Conservation (phyloP, 2,329 filamentous ascomycete genomes). For the Arachnopeziza araneosa region DNA sequence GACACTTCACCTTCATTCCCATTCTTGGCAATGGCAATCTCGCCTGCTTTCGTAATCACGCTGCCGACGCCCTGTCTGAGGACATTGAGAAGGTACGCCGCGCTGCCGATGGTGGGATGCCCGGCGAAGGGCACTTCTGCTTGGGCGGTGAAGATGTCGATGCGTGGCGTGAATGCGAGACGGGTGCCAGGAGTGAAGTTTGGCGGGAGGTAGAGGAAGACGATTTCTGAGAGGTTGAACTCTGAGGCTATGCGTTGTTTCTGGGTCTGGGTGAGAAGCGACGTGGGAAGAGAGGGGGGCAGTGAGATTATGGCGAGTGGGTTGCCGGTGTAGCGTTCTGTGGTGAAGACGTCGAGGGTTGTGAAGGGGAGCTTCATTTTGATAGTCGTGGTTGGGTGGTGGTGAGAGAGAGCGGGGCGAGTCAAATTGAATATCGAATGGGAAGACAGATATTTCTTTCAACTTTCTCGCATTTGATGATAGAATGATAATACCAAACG, state of each 20-base stretch:
- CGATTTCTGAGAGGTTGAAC: constrained; percentile 60
- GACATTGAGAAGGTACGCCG: constrained; percentile 40
- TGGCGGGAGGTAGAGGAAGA: constrained; percentile 47
- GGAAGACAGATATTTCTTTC: no score
- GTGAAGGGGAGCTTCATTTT: constrained; percentile 33
- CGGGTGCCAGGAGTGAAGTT: constrained; percentile 8
- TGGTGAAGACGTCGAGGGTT: constrained; percentile 55
- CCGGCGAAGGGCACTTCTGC: constrained; percentile 55
- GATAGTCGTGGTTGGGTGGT: no score
- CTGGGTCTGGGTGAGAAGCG: constrained; percentile 41
- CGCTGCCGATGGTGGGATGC: constrained; percentile 49
- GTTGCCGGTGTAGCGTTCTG: constrained; percentile 48
- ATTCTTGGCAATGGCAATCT: constrained; percentile 39
- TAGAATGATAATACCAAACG: no score
- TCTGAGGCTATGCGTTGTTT: constrained; percentile 56
- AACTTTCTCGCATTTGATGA: no score
- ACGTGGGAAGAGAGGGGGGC: constrained; percentile 8
- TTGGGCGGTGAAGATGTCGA: constrained; percentile 52
- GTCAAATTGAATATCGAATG: no score
- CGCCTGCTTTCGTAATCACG: constrained; percentile 46
- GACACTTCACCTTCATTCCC: constrained; percentile 19
- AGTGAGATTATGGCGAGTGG: constrained; percentile 55
- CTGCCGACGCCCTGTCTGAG: neutral
- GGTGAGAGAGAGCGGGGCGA: no score
- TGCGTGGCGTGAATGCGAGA: constrained; percentile 30